Base-by-base conservation (phyloP, 2,329 filamentous ascomycete species). In the Aspergillus sergii region DNA sequence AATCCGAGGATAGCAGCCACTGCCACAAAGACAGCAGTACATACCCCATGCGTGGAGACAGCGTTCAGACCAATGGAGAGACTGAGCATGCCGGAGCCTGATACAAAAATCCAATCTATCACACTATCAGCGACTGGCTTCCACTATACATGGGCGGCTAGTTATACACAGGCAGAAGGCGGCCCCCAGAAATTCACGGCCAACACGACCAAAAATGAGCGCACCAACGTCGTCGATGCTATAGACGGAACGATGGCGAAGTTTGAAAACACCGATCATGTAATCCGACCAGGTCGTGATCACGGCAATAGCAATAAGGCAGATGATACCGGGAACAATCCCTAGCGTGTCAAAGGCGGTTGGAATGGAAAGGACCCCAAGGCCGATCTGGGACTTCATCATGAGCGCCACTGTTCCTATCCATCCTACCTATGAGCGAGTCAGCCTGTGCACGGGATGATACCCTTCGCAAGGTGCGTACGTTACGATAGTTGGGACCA, bases 221-320 rank as follows among this genome's bases (percentile, higher is more conserved):
- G 75, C 74, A 12, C 84, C 84, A 0, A 82, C 84, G 63, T 87
- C 85, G 57, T 85, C 85, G 76, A 87, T 86, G 43, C 82, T 83
- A 68, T 87, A 86, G 5, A 87, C 84, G 62, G 85, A 78, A 0
- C 82, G 81, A 66, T 87, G 85, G 7, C 77, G 75, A 36, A 85
- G 66, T 68, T 87, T 87, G 75, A 87, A 87, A 26, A 51, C 48
- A 10, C 71, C 83, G 16, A 85, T 75, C 39, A 83, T 79, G 65
- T 82, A 84, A 60, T 78, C 74, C 3, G 81, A 82, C 83, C 83
- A 85, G 4, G 80, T 81, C 0, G 82, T 83, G 64, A 83, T 82
- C 19, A 28, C 63, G 1, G 75, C 79, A 26, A 84, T 77, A 7
- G 69, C 63, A 12, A 76, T 48, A 8, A 85, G 70, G 39, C 75